Conservation (phyloP, 176 grass and related monocot genomes). For the Stipa capillata region DNA sequence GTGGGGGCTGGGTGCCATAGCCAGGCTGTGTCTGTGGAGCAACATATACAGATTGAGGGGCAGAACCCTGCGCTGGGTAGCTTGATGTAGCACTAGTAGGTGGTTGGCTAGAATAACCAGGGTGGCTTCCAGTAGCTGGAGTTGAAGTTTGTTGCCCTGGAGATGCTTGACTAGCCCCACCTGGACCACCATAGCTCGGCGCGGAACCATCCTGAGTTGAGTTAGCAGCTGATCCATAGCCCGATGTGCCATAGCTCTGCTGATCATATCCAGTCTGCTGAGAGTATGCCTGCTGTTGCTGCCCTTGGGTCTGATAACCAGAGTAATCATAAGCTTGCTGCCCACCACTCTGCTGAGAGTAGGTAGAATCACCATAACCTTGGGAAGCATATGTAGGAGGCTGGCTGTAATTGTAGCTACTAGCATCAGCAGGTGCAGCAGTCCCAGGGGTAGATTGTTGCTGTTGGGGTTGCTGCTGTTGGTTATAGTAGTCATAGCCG, state of each 20-base stretch:
- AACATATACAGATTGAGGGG: constrained; percentile 34
- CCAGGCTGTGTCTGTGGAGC: constrained; percentile 39
- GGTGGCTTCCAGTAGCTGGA: constrained; percentile 30
- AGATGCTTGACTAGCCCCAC: constrained; percentile 44
- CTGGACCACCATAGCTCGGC: constrained; percentile 48
- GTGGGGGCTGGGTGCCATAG: constrained; percentile 36
- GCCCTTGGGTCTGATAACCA: constrained; percentile 46
- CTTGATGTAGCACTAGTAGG: constrained; percentile 36
- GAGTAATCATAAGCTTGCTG: constrained; percentile 54
- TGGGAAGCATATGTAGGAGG: constrained; percentile 57
- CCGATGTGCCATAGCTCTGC: constrained; percentile 31
- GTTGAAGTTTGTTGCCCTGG: constrained; percentile 57
- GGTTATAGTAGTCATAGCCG: constrained; percentile 92
- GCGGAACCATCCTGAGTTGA: constrained; percentile 51
- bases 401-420: constrained; percentile 69
- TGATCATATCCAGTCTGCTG: constrained; percentile 67
- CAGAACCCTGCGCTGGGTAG: constrained; percentile 50
- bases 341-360: constrained; percentile 41
- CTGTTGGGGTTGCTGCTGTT: constrained; percentile 68
- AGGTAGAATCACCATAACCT: constrained; percentile 51
- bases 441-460: constrained; percentile 54
- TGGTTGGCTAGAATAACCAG: constrained; percentile 56
- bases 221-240: constrained; percentile 46
- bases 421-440: constrained; percentile 45
- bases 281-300: constrained; percentile 59